These are phyloP conservation scores for Withania somnifera DNA, from an alignment of 305 asterid species.

Conservation along the genomic window DNA sequence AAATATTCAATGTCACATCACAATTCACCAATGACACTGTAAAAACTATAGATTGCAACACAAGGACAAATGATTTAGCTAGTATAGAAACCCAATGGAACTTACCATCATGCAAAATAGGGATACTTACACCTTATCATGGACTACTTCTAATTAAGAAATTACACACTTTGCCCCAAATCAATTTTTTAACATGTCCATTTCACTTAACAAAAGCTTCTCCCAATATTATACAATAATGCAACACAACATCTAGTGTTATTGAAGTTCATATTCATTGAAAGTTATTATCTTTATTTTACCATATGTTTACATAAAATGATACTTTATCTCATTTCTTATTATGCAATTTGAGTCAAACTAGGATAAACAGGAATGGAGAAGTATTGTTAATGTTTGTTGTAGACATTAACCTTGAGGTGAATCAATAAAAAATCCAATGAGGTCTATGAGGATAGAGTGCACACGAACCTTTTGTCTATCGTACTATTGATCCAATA, in stretches of 20 bases:
- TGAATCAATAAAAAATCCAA: no score
- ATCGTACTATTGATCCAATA: no score
- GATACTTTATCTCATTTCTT: not conserved
- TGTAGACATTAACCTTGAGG: not conserved
- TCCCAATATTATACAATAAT: not conserved
- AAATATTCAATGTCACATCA: not conserved
- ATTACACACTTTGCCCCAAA: not conserved
- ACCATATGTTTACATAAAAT: not conserved
- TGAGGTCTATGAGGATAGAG: no score
- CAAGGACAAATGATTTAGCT: not conserved
- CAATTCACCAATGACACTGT: not conserved
- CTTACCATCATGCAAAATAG: not conserved
- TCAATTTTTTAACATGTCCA: not conserved
- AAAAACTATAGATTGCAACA: not conserved
- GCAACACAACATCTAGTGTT: not conserved
- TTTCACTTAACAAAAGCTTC: not conserved
- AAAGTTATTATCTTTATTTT: not conserved
- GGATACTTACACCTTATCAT: not conserved
- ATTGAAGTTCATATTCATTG: not conserved
- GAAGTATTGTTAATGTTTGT: not conserved
- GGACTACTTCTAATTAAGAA: not conserved
- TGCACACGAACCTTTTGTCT: no score
- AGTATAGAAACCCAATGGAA: not conserved
- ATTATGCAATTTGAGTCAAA: not conserved
- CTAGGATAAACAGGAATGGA: not conserved